A percentile compares a stretch with the other conserved stretches of the same genome.
Conservation (phyloP, 1,284 basidiomycete species). For the Exobasidium cylindrosporum region DNA sequence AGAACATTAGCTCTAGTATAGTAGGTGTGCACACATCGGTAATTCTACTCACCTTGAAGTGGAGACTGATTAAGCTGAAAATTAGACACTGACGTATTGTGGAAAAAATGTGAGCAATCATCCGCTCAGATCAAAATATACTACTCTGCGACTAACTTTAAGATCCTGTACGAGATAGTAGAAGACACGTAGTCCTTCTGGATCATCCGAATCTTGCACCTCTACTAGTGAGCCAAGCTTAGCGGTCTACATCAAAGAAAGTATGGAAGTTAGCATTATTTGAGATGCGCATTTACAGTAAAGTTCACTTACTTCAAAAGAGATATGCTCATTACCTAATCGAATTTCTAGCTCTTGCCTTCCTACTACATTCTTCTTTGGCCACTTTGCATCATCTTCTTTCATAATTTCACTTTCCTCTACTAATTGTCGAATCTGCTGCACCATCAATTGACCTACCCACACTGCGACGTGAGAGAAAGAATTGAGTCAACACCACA, state of each 20-base stretch:
- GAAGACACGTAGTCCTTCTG: conserved; percentile 95
- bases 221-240: conserved; percentile 96
- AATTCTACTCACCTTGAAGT: conserved; percentile 78
- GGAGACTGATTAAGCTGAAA: conserved; percentile 92
- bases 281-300: too few relatives aligned
- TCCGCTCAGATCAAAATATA: conserved; percentile 59
- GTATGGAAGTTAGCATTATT: conserved; percentile 11
- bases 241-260: conserved; percentile 69
- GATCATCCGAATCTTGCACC: conserved; percentile 94
- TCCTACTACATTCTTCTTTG: conserved; percentile 96
- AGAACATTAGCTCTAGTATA: not conserved
- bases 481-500: not conserved
- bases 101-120: conserved; percentile 9
- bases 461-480: conserved; percentile 68
- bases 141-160: conserved; percentile 58
- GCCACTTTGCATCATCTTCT: conserved; percentile 97
- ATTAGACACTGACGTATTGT: conserved; percentile 74
- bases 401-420: conserved; percentile 91
- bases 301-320: conserved; percentile 87
- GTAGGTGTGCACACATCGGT: not conserved
- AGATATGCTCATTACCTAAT: conserved; percentile 90
- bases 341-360: conserved; percentile 96
- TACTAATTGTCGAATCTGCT: conserved; percentile 92
- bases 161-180: conserved; percentile 98
- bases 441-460: conserved; percentile 83